Evolutionary conservation across 805 yeast genomes (phyloP), one percentile per base, ranked within the genome.

Genomic region (Myxozyma mucilagina): DNA sequence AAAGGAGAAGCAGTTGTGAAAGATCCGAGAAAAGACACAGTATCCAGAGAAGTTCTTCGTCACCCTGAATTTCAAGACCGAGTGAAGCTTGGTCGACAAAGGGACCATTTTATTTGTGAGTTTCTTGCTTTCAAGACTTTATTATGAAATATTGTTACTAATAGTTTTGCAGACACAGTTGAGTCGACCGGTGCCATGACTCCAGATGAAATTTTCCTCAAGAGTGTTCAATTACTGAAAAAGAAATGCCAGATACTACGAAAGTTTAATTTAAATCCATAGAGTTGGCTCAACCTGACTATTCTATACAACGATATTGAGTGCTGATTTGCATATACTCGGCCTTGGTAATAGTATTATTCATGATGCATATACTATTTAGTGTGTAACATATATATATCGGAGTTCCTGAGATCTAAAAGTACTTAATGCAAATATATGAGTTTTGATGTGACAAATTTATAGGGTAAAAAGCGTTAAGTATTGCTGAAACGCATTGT

Each of bases 101-200:
- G 97, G 75, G 94, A 89, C 73, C 97, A 94, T 70, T 94, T 94
- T 74, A 89, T 94, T 55, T 94, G 60, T 60, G 54, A 31, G 63
- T 20, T 14, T 18, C 7, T 35, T 41, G 16, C 32, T 43, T 8
- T 11, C 36, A 3, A 14, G 18, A 29, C 35, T 44, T 24, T 18
- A 16, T 13, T 10, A 10, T 18, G 29, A 35, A 16, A n/a, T 14
- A 32, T 29, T 13, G 31, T 31, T 18, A 14, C 20, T 55, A 53
- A 31, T 42, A n/a, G 7, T 34, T 35, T 14, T 43, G 11, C 38
- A 61, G 64, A 90, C 79, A 90, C 91, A 70, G 91, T 94, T 50
- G 99, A 94, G 76, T 86, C 93, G 59, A 87, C 96, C 1, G 98
- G 99, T 43, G 97, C 97, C 45, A 92, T 94, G 97, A 80, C 90